These are phyloP conservation scores for Pleurotus platypus DNA, from an alignment of 768 basidiomycete genomes.

Conservation along the genomic window DNA sequence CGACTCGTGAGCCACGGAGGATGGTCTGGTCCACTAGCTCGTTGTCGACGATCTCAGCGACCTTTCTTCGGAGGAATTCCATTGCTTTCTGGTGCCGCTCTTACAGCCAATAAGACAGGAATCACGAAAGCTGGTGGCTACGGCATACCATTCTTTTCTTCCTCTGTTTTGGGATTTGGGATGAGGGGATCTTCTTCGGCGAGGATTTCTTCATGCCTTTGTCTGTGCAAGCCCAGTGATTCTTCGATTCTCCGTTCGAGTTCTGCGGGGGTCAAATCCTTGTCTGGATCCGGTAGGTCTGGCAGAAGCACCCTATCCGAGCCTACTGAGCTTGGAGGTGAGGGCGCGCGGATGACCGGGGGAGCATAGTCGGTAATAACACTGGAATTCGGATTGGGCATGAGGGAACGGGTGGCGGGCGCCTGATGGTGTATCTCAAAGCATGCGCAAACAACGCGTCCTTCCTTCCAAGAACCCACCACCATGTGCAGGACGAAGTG, in stretches of 20 bases:
- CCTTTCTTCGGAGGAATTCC: slow-evolving; percentile 28
- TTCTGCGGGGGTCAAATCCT: slow-evolving; percentile 26
- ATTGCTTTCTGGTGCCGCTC: slow-evolving; percentile 33
- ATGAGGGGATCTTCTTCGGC: slow-evolving; percentile 38
- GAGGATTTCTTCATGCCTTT: slow-evolving; percentile 34
- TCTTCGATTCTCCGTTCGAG: slow-evolving; percentile 44
- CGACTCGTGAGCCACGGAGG: slow-evolving; percentile 43
- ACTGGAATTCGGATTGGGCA: neutral
- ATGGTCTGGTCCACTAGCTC: slow-evolving; percentile 46
- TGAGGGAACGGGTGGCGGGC: neutral
- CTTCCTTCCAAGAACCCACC: neutral
- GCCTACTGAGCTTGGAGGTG: slow-evolving; percentile 50
- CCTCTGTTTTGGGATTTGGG: slow-evolving; percentile 19
- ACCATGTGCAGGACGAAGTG: too few relatives aligned
- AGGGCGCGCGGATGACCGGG: slow-evolving; percentile 44
- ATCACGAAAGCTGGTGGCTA: neutral
- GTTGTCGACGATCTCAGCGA: slow-evolving; percentile 41
- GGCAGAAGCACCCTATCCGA: slow-evolving; percentile 31
- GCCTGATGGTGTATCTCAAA: too few relatives aligned
- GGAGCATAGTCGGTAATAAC: slow-evolving; percentile 39
- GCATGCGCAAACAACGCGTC: neutral
- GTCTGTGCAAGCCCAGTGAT: slow-evolving; percentile 30
- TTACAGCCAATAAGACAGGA: slow-evolving; percentile 9
- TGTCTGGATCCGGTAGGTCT: slow-evolving; percentile 43
- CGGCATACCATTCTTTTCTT: slow-evolving; percentile 33